Conservation (phyloP, 2,329 filamentous ascomycete genomes). For the Pseudocercospora crystallina region DNA sequence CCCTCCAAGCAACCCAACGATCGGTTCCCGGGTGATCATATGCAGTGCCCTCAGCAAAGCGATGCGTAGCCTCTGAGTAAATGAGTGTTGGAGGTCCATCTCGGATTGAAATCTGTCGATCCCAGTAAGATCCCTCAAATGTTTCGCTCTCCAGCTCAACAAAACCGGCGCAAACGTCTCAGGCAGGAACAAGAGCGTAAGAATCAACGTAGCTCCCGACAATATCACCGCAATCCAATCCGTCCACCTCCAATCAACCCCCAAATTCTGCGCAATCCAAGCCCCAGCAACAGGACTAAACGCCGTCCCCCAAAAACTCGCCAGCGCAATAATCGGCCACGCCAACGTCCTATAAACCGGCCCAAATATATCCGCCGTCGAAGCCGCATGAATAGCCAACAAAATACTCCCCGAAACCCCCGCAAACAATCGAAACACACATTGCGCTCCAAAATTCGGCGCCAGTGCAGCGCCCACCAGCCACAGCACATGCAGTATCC, state of each 20-base stretch:
- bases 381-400: constrained; percentile 27
- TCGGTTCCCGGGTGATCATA: constrained; percentile 38
- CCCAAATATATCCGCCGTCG: constrained; percentile 30
- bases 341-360: constrained; percentile 24
- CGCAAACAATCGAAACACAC: constrained; percentile 29
- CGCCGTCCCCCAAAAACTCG: constrained; percentile 21
- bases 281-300: constrained; percentile 20
- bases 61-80: constrained; percentile 19
- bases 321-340: constrained; percentile 25
- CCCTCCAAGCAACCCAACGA: constrained; percentile 48
- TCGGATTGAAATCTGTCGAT: constrained; percentile 23
- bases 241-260: constrained; percentile 37
- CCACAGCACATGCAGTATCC: constrained; percentile 21
- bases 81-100: constrained; percentile 19
- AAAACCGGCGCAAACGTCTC: constrained; percentile 49
- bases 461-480: constrained; percentile 24
- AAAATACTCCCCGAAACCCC: constrained; percentile 27
- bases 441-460: constrained; percentile 28
- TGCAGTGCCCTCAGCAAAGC: constrained; percentile 22
- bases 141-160: constrained; percentile 35
- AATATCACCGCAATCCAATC: constrained; percentile 39
- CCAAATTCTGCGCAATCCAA: constrained; percentile 11
- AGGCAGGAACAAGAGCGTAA: constrained; percentile 44
- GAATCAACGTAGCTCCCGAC: constrained; percentile 19
- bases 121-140: constrained; percentile 27